These are phyloP conservation scores for Pseudogymnoascus sp. DNA, from an alignment of 2,329 filamentous ascomycete genomes.

Conservation along the genomic window DNA sequence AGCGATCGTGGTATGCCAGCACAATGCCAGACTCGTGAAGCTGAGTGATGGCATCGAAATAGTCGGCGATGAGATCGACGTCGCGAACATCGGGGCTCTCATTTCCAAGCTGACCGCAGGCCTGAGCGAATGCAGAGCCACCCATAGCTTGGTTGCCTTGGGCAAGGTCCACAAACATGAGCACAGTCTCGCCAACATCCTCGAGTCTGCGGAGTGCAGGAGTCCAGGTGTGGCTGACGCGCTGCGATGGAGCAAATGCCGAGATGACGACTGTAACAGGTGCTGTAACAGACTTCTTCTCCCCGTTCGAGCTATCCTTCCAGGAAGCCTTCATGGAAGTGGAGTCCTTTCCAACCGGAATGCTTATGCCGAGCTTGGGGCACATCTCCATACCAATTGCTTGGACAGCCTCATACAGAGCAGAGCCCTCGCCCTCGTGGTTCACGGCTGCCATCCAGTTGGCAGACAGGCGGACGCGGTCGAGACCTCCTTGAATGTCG, in stretches of 20 bases:
- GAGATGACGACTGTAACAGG: slow-evolving; percentile 88
- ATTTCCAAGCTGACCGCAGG: slow-evolving; percentile 77
- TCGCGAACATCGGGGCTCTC: slow-evolving; percentile 82
- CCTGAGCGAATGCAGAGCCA: slow-evolving; percentile 84
- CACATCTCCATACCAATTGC: slow-evolving; percentile 91
- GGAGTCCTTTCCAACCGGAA: slow-evolving; percentile 95
- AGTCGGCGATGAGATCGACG: slow-evolving; percentile 73
- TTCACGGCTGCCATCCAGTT: slow-evolving; percentile 99
- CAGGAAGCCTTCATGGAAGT: slow-evolving; percentile 99
- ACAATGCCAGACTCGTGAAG: slow-evolving; percentile 63
- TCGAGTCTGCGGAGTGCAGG: slow-evolving; percentile 75
- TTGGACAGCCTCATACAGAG: slow-evolving; percentile 86
- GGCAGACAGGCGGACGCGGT: slow-evolving; percentile 78
- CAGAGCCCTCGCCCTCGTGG: slow-evolving; percentile 86
- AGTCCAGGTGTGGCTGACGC: slow-evolving; percentile 86
- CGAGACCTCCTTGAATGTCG: slow-evolving; percentile 62
- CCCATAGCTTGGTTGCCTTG: slow-evolving; percentile 74
- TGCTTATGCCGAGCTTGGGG: slow-evolving; percentile 80
- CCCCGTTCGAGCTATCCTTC: slow-evolving; percentile 60
- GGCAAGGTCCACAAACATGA: slow-evolving; percentile 88
- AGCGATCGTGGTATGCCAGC: slow-evolving; percentile 89
- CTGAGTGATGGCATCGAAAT: slow-evolving; percentile 74
- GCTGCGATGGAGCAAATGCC: slow-evolving; percentile 76
- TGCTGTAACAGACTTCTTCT: slow-evolving; percentile 78
- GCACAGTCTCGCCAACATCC: slow-evolving; percentile 79